Evolutionary conservation across 139 green algal genomes (phyloP), one percentile per base, ranked within the genome.

Genomic region (Deuterostichococcus epilithicus): DNA sequence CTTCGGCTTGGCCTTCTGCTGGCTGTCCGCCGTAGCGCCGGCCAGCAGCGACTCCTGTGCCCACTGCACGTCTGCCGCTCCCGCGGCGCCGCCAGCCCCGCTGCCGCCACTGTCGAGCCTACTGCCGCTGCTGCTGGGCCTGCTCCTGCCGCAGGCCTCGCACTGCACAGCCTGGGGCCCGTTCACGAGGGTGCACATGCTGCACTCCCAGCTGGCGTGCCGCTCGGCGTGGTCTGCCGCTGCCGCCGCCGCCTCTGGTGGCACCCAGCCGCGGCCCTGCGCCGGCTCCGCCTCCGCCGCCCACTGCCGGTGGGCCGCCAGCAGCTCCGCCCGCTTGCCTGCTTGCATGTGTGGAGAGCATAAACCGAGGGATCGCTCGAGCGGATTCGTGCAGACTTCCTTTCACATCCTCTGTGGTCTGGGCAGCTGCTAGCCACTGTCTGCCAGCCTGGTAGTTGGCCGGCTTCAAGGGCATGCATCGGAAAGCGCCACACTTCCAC

Each of bases 191-290:
- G 84, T 90, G 76, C 89, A 92, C 0, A 60, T n/a, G 25, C 63
- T 58, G 78, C 89, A 92, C 2, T 66, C 33, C 89, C 86, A 92
- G 60, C 80, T 84, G 74, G 70, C 78, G 63, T 80, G 67, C 26
- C 39, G 36, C 38, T 71, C 75, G 0, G 87, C 89, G 3, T 87
- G 78, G 22, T 73, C 72, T 18, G 82, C 85, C 3, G 84, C 86
- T 38, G 84, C 86, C 25, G 81, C 75, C 0, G 89, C 90, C 0
- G 84, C 91, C 78, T 94, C 89, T 13, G 90, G 90, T 0, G 89
- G 90, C 73, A 94, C 83, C 89, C 86, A 91, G 33, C 85, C 83
- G 35, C 67, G 76, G 75, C 80, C 79, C 65, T 72, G 32, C 32
- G 45, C 5, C 10, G 23, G 72, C 70, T 34, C 1, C 30, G 8